A percentile compares a stretch with the other conserved stretches of the same genome.
Conservation (phyloP, 2,329 filamentous ascomycete species). For the Ophiostoma australiae region DNA sequence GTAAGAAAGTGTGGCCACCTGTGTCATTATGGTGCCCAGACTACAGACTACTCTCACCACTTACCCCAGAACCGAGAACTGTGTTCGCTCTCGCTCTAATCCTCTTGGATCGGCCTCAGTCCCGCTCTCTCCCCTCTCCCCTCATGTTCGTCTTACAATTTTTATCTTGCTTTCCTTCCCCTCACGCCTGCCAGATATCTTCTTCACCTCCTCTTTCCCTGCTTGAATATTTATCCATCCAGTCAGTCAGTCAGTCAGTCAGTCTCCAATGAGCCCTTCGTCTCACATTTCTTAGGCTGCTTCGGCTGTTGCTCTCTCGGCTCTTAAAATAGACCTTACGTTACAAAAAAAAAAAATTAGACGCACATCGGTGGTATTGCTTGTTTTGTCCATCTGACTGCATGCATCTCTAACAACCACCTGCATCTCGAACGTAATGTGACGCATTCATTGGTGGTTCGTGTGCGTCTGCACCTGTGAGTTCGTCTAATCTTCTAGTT, state of each 20-base stretch:
- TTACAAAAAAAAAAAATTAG: background rate
- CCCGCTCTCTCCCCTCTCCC: background rate
- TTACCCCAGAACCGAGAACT: background rate
- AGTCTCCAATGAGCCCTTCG: background rate
- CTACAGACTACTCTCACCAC: background rate
- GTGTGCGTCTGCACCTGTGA: background rate
- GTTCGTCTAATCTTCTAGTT: background rate
- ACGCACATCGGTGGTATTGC: conserved; percentile 6
- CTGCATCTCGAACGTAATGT: background rate
- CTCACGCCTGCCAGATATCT: background rate
- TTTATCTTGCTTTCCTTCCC: background rate
- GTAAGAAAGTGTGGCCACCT: background rate
- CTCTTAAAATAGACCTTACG: background rate
- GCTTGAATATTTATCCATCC: background rate
- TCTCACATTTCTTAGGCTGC: background rate
- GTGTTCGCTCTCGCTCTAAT: background rate
- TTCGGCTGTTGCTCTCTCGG: background rate
- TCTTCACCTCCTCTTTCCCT: background rate
- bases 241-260: background rate
- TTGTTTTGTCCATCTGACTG: background rate
- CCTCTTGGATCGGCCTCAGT: background rate
- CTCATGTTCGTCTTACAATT: background rate
- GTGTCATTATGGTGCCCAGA: background rate
- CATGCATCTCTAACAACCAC: background rate
- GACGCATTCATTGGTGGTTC: background rate